phyloP scores from a whole-genome alignment of 257 asterid genomes.

The Fraxinus excelsior region DNA sequence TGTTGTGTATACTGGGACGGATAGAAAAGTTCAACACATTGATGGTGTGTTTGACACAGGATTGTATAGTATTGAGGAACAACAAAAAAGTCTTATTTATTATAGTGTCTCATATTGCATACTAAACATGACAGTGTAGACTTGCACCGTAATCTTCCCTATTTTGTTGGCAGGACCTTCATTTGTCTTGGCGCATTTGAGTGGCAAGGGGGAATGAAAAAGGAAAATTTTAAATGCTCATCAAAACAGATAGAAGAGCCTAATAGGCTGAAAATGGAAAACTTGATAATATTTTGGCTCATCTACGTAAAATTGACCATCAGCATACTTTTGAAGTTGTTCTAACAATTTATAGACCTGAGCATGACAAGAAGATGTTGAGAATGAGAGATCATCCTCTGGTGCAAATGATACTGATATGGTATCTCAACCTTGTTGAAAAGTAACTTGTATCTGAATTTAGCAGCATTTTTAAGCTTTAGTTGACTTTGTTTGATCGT shows the following conservation, averaged over 20 bases:
- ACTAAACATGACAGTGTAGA: not conserved
- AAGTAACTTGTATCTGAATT: not conserved
- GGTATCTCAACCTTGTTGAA: not conserved
- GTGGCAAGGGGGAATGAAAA: not conserved
- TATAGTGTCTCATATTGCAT: not conserved
- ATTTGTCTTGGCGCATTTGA: not conserved
- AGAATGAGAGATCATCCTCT: conserved; percentile 1
- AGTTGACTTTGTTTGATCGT: not conserved
- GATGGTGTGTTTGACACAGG: not conserved
- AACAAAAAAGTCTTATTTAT: not conserved
- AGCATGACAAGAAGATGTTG: not conserved
- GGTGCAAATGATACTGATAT: conserved; percentile 7
- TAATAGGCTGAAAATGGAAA: not conserved
- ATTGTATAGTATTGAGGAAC: not conserved
- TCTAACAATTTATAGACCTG: not conserved
- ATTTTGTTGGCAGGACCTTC: not conserved
- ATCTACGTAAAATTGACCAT: not conserved
- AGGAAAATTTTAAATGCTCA: not conserved
- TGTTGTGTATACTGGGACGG: not conserved
- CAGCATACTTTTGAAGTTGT: not conserved
- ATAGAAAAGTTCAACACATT: not conserved
- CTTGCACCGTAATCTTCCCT: not conserved
- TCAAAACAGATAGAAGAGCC: not conserved
- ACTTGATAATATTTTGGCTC: not conserved
- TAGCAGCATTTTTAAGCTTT: not conserved